Evolutionary conservation across 257 asterid species (phyloP), one percentile per base, ranked within the genome.

Genomic region (Capsicum rhomboideum): DNA sequence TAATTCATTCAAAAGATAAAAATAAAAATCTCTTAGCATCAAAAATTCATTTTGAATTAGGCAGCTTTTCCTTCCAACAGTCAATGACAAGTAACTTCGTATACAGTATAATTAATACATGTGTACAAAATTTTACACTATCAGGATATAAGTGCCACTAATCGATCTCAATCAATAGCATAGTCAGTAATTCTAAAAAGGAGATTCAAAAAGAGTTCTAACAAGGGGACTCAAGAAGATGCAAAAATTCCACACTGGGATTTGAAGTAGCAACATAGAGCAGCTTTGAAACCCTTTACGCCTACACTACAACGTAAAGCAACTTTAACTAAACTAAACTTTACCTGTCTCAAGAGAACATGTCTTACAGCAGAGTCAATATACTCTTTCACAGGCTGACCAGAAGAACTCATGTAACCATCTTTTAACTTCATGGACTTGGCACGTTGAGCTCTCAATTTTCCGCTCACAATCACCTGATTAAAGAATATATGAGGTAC

Each of bases 391-490:
- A 91, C 97, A 0, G 95, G 94, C 86, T 93, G 97, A 54, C 93
- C 97, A 66, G 92, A 93, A 21, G 94, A 90, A 69, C 91, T 88
- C 96, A 93, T 91, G 82, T 92, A 92, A 0, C 95, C 95, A 61
- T 92, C 94, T 83, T 90, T 94, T 89, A 90, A 91, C 78, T 92
- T 89, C 96, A 93, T 90, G 34, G 93, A 86, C 82, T 92, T 91
- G n/a, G 94, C 94, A 72, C 92, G 90, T 58, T 85, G 90, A 23
- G 94, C 97, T 89, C 96, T 90, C 86, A 91, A 78, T 77, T 91
- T 90, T 42, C 94, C 94, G 28, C 96, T 92, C 10, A 91, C 96
- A 64, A 92, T 92, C 64, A 92, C 96, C 96, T 92, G 84, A 81
- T 34, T 40, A 12, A 61, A 61, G 77, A 2, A 81, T 44, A 10